phyloP scores from a whole-genome alignment of 768 basidiomycete species.

The Pseudohyphozyma bogoriensis region DNA sequence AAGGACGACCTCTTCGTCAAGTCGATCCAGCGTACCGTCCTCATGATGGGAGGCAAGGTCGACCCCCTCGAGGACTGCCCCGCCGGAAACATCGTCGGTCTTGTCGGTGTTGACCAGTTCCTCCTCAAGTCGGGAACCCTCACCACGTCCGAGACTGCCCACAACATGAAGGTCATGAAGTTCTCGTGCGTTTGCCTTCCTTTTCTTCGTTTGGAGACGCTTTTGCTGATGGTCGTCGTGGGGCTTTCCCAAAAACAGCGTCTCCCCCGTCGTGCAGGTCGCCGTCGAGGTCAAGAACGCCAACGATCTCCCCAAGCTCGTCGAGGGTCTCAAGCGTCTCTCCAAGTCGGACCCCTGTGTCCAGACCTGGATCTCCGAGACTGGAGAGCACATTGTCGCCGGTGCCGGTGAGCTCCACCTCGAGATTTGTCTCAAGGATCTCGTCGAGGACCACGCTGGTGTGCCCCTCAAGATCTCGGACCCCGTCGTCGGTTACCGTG shows the following conservation, averaged over 20 bases:
- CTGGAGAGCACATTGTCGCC: conserved; percentile 96
- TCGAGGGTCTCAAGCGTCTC: conserved; percentile 99
- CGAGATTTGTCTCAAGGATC: conserved; percentile 99
- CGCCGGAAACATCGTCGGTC: conserved; percentile 95
- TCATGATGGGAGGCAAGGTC: conserved; percentile 99
- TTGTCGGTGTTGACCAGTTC: conserved; percentile 99
- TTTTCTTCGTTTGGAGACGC: conserved; percentile 47
- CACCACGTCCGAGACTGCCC: conserved; percentile 93
- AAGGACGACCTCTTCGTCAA: conserved; percentile 98
- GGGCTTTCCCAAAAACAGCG: conserved; percentile 35
- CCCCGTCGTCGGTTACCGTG: conserved; percentile 90
- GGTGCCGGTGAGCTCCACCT: conserved; percentile 98
- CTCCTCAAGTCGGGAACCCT: conserved; percentile 97
- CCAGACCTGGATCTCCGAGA: conserved; percentile 81
- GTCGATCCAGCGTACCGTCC: conserved; percentile 93
- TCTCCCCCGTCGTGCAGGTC: conserved; percentile 96
- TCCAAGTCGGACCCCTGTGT: conserved; percentile 99
- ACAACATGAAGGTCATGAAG: conserved; percentile 99
- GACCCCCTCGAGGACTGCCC: conserved; percentile 99
- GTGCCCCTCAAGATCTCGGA: conserved; percentile 97
- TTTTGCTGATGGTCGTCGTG: conserved; percentile 99
- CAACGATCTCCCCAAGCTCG: conserved; percentile 95
- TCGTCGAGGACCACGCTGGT: conserved; percentile 99
- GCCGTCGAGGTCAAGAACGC: conserved; percentile 99
- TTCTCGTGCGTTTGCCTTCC: conserved; percentile 51